Conservation (phyloP, 2,329 filamentous ascomycete genomes). For the Alternaria consortialis region DNA sequence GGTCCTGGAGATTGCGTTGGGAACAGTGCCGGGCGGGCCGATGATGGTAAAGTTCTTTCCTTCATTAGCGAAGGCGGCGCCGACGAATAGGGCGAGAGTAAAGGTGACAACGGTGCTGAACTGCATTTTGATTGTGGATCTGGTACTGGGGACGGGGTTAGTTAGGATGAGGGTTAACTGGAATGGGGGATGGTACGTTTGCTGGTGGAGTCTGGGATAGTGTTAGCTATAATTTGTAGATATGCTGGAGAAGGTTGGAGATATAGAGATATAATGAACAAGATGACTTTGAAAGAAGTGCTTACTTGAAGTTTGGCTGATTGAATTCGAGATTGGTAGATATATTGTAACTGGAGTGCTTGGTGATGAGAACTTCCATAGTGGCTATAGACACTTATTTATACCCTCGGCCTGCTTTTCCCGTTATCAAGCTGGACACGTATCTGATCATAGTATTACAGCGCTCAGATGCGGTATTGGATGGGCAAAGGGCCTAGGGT, state of each 20-base stretch:
- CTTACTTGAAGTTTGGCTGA: not conserved
- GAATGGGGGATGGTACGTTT: not conserved
- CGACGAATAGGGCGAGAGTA: not conserved
- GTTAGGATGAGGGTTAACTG: not conserved
- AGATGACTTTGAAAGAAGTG: not conserved
- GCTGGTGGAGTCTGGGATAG: not conserved
- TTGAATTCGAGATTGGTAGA: too few relatives aligned
- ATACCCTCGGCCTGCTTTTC: not conserved
- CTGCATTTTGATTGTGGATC: constrained; percentile 7
- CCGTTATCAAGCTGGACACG: not conserved
- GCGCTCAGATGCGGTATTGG: not conserved
- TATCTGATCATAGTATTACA: not conserved
- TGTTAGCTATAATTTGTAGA: not conserved
- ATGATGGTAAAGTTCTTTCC: not conserved
- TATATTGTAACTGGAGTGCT: not conserved
- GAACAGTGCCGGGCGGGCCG: not conserved
- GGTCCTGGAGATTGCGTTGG: not conserved
- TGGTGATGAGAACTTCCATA: not conserved
- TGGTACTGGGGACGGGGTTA: not conserved
- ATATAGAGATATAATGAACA: not conserved
- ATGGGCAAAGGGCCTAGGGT: not conserved
- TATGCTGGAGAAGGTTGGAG: not conserved
- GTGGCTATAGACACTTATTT: not conserved
- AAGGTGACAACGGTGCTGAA: not conserved
- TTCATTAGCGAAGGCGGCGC: not conserved